Conservation (phyloP, 2,329 filamentous ascomycete genomes). For the Orbilia ellipsospora region DNA sequence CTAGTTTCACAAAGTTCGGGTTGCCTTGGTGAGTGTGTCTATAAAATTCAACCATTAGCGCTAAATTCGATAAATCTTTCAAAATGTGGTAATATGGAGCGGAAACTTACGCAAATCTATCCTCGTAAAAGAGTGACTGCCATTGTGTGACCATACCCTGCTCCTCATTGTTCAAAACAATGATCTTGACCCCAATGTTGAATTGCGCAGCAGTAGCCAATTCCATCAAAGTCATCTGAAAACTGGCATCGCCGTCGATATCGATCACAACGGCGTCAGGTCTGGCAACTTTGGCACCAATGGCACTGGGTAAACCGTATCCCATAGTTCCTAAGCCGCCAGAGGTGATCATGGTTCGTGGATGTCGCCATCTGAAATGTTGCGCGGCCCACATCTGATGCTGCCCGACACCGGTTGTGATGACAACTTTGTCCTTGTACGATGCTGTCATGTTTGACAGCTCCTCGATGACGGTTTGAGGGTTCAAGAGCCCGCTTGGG, state of each 20-base stretch:
- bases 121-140: slow-evolving; percentile 97
- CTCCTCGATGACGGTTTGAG: slow-evolving; percentile 90
- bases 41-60: neutral
- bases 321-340: slow-evolving; percentile 97
- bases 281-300: slow-evolving; percentile 88
- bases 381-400: slow-evolving; percentile 99
- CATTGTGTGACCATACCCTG: slow-evolving; percentile 99
- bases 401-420: slow-evolving; percentile 93
- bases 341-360: slow-evolving; percentile 94
- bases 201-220: slow-evolving; percentile 93
- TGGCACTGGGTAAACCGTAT: slow-evolving; percentile 91
- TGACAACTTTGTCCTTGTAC: slow-evolving; percentile 85
- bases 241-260: slow-evolving; percentile 98
- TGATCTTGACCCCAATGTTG: slow-evolving; percentile 94
- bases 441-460: slow-evolving; percentile 84
- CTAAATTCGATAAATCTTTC: neutral
- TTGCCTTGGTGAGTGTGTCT: slow-evolving; percentile 90
- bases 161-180: slow-evolving; percentile 95
- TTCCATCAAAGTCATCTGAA: slow-evolving; percentile 98
- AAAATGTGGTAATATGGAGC: neutral
- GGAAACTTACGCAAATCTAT: slow-evolving; percentile 73
- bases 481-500: slow-evolving; percentile 84
- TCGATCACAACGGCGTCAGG: slow-evolving; percentile 89
- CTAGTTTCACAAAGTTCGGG: slow-evolving; percentile 93
- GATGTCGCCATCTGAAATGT: slow-evolving; percentile 93